Evolutionary conservation across 2,329 filamentous ascomycete genomes (phyloP).

Genomic region (Hirsutella thompsonii): DNA sequence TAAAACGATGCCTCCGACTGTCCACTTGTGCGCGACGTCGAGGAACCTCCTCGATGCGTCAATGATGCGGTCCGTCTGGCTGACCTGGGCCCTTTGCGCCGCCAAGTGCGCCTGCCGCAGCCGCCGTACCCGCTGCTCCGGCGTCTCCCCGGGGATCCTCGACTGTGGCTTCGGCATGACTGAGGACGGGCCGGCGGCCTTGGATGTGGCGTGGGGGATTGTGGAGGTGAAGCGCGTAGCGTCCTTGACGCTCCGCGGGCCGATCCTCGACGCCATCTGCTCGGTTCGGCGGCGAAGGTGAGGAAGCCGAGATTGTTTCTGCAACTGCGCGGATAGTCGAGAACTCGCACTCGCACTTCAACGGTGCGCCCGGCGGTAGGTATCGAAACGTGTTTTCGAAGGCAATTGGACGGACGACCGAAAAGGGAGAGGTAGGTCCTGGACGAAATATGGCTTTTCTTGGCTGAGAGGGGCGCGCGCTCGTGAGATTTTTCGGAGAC

Average conservation of each 20-base stretch:
- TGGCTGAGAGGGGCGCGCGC: background rate
- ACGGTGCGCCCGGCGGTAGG: too few species aligned
- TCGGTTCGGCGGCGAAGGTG: background rate
- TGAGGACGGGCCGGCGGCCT: conserved; percentile 28
- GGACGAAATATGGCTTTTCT: background rate
- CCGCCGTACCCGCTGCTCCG: conserved; percentile 56
- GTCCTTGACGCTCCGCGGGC: conserved; percentile 59
- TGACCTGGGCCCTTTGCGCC: conserved; percentile 46
- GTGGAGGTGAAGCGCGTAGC: conserved; percentile 57
- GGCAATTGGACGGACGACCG: background rate
- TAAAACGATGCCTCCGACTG: conserved; percentile 39
- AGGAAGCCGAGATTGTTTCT: too few species aligned
- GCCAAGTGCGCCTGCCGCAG: conserved; percentile 55
- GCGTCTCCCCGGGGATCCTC: conserved; percentile 39
- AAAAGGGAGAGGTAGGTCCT: conserved; percentile 1
- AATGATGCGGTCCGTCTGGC: conserved; percentile 36
- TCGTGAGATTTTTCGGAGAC: conserved; percentile 22
- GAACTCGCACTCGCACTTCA: too few species aligned
- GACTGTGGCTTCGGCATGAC: conserved; percentile 13
- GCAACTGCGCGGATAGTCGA: too few species aligned
- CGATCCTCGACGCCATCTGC: conserved; percentile 29
- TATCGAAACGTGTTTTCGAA: too few species aligned
- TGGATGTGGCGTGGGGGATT: conserved; percentile 52
- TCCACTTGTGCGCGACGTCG: conserved; percentile 42
- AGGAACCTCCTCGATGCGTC: conserved; percentile 34